These are phyloP conservation scores for Gamsiella multidivaricata DNA, from an alignment of 192 early-diverging fungal species.

Conservation along the genomic window DNA sequence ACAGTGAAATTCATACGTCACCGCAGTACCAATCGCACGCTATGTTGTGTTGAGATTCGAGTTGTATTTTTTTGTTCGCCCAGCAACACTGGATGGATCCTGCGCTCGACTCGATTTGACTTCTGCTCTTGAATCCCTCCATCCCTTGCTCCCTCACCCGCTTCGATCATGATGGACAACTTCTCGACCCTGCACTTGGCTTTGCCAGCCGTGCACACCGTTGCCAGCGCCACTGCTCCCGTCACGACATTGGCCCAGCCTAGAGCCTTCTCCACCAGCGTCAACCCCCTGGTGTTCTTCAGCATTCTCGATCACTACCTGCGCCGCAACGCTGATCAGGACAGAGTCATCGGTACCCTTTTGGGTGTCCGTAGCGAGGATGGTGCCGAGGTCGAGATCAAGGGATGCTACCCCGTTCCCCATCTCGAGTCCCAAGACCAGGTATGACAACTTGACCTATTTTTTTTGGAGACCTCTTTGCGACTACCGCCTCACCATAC, in stretches of 20 bases:
- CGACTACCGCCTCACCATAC: not conserved
- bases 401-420: constrained; percentile 87
- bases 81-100: no score
- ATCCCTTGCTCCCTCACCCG: not conserved
- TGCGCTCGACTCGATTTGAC: constrained; percentile 3
- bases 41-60: constrained; percentile 11
- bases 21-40: not conserved
- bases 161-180: constrained; percentile 49
- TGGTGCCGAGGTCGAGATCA: constrained; percentile 88
- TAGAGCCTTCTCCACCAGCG: constrained; percentile 65
- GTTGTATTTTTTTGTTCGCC: constrained; percentile 10
- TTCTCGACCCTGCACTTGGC: constrained; percentile 53
- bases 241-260: constrained; percentile 50
- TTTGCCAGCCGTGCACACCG: constrained; percentile 50
- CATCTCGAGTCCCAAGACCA: constrained; percentile 82
- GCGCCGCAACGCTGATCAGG: constrained; percentile 84
- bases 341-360: constrained; percentile 90
- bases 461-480: not conserved
- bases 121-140: not conserved
- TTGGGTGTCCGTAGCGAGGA: constrained; percentile 91
- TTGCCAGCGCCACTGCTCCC: constrained; percentile 42
- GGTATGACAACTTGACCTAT: constrained; percentile 30
- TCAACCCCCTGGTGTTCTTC: constrained; percentile 89
- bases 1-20: constrained; percentile 6
- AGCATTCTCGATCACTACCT: constrained; percentile 93